phyloP scores from a whole-genome alignment of 495 filamentous ascomycete species.

The Aspergillus conjunctus region DNA sequence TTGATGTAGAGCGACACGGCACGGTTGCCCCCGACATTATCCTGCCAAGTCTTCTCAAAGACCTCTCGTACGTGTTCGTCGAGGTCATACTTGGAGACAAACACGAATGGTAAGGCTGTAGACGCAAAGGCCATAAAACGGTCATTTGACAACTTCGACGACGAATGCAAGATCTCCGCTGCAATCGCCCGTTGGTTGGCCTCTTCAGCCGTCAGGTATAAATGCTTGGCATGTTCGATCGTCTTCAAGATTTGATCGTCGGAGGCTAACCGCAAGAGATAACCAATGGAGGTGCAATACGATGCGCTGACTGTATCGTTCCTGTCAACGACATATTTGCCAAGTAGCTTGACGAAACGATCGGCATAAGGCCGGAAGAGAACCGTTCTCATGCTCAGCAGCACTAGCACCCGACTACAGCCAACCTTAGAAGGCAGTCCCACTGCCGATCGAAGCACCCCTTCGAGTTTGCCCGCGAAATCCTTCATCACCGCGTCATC shows the following conservation, averaged over 20 bases:
- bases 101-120: slow-evolving; percentile 80
- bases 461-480: slow-evolving; percentile 69
- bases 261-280: slow-evolving; percentile 73
- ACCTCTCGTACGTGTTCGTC: slow-evolving; percentile 72
- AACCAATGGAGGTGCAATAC: slow-evolving; percentile 84
- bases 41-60: slow-evolving; percentile 82
- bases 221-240: slow-evolving; percentile 61
- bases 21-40: slow-evolving; percentile 82
- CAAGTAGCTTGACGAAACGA: slow-evolving; percentile 71
- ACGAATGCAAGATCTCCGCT: slow-evolving; percentile 74
- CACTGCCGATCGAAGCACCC: slow-evolving; percentile 79
- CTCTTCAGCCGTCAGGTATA: slow-evolving; percentile 82
- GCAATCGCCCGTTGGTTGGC: slow-evolving; percentile 70
- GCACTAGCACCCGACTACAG: slow-evolving; percentile 80
- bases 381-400: slow-evolving; percentile 74
- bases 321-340: slow-evolving; percentile 79
- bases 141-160: slow-evolving; percentile 86
- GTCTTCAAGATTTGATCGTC: slow-evolving; percentile 70
- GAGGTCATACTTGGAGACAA: slow-evolving; percentile 81
- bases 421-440: slow-evolving; percentile 93
- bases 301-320: slow-evolving; percentile 87
- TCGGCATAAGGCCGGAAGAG: slow-evolving; percentile 78
- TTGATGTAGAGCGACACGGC: slow-evolving; percentile 79
- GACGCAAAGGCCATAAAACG: slow-evolving; percentile 77
- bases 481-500: slow-evolving; percentile 74